Base-by-base conservation (phyloP, 2,329 filamentous ascomycete genomes). In the Calonectria hawksworthii region DNA sequence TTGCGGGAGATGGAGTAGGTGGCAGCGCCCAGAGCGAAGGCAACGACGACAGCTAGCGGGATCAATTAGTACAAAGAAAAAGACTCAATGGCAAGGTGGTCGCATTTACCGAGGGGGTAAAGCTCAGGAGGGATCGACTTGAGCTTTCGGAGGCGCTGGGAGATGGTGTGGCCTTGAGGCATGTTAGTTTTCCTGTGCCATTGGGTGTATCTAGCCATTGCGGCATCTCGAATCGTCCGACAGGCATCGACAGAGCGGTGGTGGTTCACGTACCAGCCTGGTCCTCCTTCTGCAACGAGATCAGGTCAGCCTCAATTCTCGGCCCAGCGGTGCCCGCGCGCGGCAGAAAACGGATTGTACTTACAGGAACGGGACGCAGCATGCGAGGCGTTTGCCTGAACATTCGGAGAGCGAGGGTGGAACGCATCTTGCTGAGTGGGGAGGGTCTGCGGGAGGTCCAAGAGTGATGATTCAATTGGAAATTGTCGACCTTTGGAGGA, bases 71-170 rank as follows among this genome's bases (percentile, higher is more conserved):
- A 65, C 32, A 63, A 30, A 30, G 63, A 75, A 68, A 74, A 74
- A 63, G 64, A 64, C 73, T 79, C 66, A 75, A 76, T 80, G 74
- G 65, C 66, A 41, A 23, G 47, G 61, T 41, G 56, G 56, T 72
- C 68, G 79, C 28, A 77, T 86, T 36, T 93, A 98, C 96, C 96
- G 82, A 99, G 94, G 84, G 97, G 97, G 82, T 96, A 92, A 91
- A 99, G 91, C 91, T 99, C 97, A 81, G 95, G 93, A 81, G 97
- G 97, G 84, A 99, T 94, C 88, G 93, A 93, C 91, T 94, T 96
- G 84, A 98, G 90, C 85, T 93, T 94, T 86, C 96, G 94, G 83
- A 99, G 90, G 86, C 96, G 95, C 90, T 99, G 97, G 80, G 96
- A 98, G 87, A 99, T 93, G 83, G 96, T 98, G 90, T 99, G 97